phyloP scores from a whole-genome alignment of 106 monocot species.

The Triglochin maritima region DNA sequence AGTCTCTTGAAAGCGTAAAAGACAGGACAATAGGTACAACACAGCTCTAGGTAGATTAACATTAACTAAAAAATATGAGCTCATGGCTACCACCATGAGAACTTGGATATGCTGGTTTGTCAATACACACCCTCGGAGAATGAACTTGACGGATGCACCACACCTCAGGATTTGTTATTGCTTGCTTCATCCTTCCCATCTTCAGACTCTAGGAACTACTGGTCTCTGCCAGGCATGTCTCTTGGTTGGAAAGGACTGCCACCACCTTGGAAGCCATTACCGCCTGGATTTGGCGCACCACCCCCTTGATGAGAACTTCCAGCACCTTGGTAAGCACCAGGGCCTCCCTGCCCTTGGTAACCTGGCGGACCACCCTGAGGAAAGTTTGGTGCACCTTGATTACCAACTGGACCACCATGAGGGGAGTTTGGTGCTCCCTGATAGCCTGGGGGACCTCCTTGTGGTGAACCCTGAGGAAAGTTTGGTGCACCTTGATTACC shows the following conservation, averaged over 20 bases:
- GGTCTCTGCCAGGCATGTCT: constrained; percentile 10
- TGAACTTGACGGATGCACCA: background rate
- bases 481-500: background rate
- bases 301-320: background rate
- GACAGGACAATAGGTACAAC: too few species aligned
- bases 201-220: background rate
- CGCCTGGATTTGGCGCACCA: background rate
- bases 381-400: background rate
- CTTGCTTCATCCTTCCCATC: background rate
- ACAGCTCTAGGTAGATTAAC: too few species aligned
- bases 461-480: background rate
- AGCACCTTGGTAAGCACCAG: background rate
- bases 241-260: background rate
- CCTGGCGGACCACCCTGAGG: background rate
- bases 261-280: background rate
- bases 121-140: background rate
- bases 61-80: too few species aligned
- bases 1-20: too few species aligned
- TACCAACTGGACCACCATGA: background rate
- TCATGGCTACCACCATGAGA: too few species aligned
- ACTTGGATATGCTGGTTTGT: background rate
- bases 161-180: background rate
- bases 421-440: background rate
- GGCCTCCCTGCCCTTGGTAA: background rate
- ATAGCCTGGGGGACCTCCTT: background rate